Conservation (phyloP, 441 rosid genomes). For the Sinapis alba region DNA sequence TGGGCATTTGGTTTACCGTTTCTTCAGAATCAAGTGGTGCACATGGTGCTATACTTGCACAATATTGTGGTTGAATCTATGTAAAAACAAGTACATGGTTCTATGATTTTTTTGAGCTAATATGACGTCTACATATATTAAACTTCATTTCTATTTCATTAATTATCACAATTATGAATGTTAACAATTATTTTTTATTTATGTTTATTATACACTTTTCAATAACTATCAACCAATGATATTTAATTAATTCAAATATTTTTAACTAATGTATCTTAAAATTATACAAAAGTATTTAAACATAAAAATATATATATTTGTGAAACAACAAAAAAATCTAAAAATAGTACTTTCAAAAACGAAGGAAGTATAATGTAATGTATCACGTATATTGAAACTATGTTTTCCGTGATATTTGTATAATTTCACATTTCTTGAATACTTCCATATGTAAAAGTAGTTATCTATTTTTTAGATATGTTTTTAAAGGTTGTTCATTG, state of each 20-base stretch:
- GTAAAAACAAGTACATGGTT: background rate
- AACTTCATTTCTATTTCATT: background rate
- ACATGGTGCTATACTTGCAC: conserved; percentile 5
- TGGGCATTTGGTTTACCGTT: conserved; percentile 12
- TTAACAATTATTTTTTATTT: no score
- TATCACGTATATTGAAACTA: background rate
- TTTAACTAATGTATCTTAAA: no score
- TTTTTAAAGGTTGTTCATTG: background rate
- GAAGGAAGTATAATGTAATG: background rate
- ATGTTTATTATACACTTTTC: no score
- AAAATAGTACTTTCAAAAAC: no score
- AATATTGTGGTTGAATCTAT: background rate
- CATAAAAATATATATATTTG: no score
- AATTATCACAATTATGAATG: background rate
- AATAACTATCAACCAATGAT: no score
- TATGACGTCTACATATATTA: background rate
- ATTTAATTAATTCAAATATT: no score
- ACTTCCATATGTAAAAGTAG: background rate
- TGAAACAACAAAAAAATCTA: no score
- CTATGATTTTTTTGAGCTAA: background rate
- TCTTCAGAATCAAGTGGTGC: background rate
- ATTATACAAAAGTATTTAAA: no score
- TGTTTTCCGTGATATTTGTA: background rate
- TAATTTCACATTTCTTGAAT: background rate
- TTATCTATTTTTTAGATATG: background rate